Base-by-base conservation (phyloP, 192 early-diverging fungal species). In the Backusella westeae region DNA sequence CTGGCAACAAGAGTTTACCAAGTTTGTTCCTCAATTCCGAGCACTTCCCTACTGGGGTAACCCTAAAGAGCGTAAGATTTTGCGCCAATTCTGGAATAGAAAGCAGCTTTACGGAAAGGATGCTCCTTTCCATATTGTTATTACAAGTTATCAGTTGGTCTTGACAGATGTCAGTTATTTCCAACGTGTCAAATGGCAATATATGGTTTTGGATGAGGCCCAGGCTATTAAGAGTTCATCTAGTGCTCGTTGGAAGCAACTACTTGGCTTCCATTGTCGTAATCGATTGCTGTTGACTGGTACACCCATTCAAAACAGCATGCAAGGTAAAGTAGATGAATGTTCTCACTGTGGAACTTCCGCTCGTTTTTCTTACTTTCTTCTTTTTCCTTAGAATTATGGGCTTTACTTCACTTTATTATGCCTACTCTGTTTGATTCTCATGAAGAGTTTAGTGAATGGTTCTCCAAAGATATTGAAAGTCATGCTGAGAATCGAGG, bases 351-450 rank as follows among this genome's bases (percentile, higher is more conserved):
- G 4, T 34, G 1, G 23, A 53, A 21, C 17, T 19, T 32, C 32
- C 2, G 32, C 32, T 32, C 9, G 17, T 6, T 44, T 17, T 49
- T 49, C 46, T 49, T 6, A 49, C 17, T 17, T 42, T 15, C 17
- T 21, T 42, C 52, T 73, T 34, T 34, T 3, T 34, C 66, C 44
- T 71, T 68, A 82, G 96, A 97, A 82, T 85, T 97, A 67, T 97
- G 96, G 96, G 92, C 94, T 2, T 81, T 97, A 53, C 85, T 97
- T 56, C 94, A 97, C 80, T 97, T 97, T 81, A 95, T 97, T 77
- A 97, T 97, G 96, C 96, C 96, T 4, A 95, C 91, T 26, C 86
- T 96, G 26, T 97, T 97, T 75, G 96, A 96, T 80, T 95, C 94
- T 15, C 96, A 96, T 69, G 93, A 94, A 75, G 95, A 96, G 81